Evolutionary conservation across 1,284 basidiomycete genomes (phyloP), one percentile per base, ranked within the genome.

Genomic region (Fomitiporia mediterranea): DNA sequence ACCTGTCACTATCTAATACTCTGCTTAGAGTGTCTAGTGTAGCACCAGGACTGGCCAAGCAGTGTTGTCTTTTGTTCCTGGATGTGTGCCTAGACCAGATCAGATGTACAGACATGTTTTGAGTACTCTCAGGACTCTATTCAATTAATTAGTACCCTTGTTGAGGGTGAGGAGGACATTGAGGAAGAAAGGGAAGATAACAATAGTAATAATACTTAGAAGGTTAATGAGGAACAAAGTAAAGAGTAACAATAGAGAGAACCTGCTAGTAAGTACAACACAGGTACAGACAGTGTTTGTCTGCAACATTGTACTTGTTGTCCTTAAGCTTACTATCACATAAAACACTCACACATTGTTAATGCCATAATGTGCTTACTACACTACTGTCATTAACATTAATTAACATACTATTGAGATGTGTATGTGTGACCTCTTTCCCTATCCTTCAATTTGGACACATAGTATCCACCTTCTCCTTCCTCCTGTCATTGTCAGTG

Each of bases 71-170:
- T 37, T 21, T 13, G 47, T 46, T 8, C 34, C 44, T 5, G 53
- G 53, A 3, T 2, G n/a, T 13, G 53, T 57, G 63, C 65, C 49
- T 58, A 34, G 46, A 56, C 69, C 70, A 48, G 72, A 72, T 58
- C n/a, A n/a, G n/a, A n/a, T n/a, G 79, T 86, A 54, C 77, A 82
- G 62, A 80, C 85, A 59, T 90, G 87, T 88, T 82, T 90, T 55
- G 74, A 80, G 13, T 84, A 82, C 65, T 86, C 86, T 1, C 78
- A 81, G 42, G 78, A 82, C 55, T 83, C 79, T 32, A 74, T 89
- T 39, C 75, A 81, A 55, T 79, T 83, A 48, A 84, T 86, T 58
- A 84, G 81, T 38, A 80, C 43, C 34, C 39, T 52, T 44, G 57
- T 38, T 17, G 60, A 58, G 44, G 32, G 34, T 4, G 54, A 35